phyloP scores from a whole-genome alignment of 331 rosid species.

The Cucumis variabilis region DNA sequence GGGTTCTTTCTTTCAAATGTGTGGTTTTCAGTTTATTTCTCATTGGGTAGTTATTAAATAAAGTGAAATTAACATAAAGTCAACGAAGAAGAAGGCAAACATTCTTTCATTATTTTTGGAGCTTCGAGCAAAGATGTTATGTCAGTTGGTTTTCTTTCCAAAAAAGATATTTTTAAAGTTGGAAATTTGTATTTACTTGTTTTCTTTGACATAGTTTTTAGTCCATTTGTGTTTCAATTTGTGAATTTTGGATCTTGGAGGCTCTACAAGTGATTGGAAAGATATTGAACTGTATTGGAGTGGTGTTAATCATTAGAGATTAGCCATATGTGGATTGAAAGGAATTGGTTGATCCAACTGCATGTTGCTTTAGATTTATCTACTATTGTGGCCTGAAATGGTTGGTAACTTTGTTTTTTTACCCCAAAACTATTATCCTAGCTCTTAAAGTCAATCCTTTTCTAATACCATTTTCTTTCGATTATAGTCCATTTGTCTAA shows the following conservation, averaged over 20 bases:
- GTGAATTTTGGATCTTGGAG: conserved; percentile 20
- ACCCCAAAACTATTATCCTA: neutral
- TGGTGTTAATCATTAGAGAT: conserved; percentile 12
- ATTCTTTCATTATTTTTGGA: conserved; percentile 29
- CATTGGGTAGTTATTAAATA: conserved; percentile 8
- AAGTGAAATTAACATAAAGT: conserved; percentile 34
- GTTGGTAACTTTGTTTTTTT: neutral
- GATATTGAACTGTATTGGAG: neutral
- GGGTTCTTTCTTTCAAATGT: conserved; percentile 53
- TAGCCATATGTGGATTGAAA: conserved; percentile 8
- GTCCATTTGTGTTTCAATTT: too few species aligned
- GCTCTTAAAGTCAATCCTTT: neutral
- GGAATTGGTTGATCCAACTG: conserved; percentile 22
- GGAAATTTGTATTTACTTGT: neutral
- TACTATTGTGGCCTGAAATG: neutral
- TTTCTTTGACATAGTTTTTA: neutral
- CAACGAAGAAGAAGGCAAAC: conserved; percentile 30
- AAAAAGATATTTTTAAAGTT: conserved; percentile 9
- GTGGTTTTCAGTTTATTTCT: neutral
- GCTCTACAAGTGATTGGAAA: conserved; percentile 7
- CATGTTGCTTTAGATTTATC: conserved; percentile 1
- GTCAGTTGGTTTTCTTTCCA: conserved; percentile 19
- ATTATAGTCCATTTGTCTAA: neutral
- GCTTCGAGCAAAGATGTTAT: conserved; percentile 21
- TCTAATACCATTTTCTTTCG: neutral